Base-by-base conservation (phyloP, 148 eudicot genomes). In the Cornus controversa region DNA sequence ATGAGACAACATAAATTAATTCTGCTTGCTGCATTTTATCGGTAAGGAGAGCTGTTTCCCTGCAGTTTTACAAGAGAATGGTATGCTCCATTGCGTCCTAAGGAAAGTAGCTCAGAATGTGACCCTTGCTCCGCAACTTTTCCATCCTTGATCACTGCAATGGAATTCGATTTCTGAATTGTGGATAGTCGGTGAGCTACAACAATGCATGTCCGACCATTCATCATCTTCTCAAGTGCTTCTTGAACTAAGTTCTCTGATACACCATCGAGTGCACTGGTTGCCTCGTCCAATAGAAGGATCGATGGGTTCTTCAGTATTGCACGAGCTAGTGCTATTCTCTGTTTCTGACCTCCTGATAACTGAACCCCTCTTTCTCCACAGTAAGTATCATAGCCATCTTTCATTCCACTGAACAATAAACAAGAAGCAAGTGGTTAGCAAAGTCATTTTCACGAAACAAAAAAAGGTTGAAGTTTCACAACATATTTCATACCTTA, bases 11-110 rank as follows among this genome's bases (percentile, higher is more conserved):
- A 50, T 16, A 2, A 50, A 50, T 15, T 40, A 40, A 4, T 50
- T 50, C 57, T 45, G 13, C 50, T 45, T 45, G 13, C 50, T 5
- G 50, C 50, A 45, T 3, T 71, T 72, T 66, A 84, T 70, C 78
- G 69, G 67, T 74, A 36, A 25, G 83, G 67, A 50, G 80, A 79
- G 75, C 68, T 79, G 57, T 16, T n/a, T 6, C 64, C 64, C 20
- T 60, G 64, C 20, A 60, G 24, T 60, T 60, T 60, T 4, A 60
- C 64, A 6, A 60, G 64, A n/a, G 64, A 60, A n/a, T 60, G 24
- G 25, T 60, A 60, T 20, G 24, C 64, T 60, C 64, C 64, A 60
- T n/a, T 20, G 7, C 64, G 64, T 20, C 64, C 64, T 9, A 60
- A 60, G 7, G 64, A 60, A 60, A 60, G 64, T 60, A 60, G 64